A percentile compares a stretch with the other conserved stretches of the same genome.
Evolutionary conservation across 148 eudicot species (phyloP).

Genomic region (Nepenthes gracilis): DNA sequence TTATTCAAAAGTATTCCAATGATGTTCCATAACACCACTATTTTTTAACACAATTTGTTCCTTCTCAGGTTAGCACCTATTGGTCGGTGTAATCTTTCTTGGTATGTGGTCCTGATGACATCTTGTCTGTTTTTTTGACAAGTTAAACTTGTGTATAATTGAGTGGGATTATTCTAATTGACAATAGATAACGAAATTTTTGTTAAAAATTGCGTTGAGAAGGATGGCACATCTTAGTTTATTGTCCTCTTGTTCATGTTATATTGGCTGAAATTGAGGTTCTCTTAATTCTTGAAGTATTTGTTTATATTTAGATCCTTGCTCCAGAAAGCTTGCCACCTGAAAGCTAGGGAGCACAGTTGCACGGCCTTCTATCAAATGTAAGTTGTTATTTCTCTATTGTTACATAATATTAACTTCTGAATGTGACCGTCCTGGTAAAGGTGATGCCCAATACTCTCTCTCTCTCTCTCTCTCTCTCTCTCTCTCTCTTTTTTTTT

Average conservation of each 20-base stretch:
- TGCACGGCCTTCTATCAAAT: slow-evolving; percentile 4
- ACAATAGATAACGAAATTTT: no score
- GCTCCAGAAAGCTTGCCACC: slow-evolving; percentile 15
- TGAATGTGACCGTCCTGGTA: neutral
- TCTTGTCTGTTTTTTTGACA: neutral
- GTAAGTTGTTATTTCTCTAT: slow-evolving; percentile 7
- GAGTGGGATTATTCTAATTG: no score
- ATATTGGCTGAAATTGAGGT: no score
- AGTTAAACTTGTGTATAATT: no score
- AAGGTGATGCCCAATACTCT: no score
- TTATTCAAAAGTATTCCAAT: no score
- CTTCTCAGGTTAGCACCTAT: slow-evolving; percentile 22
- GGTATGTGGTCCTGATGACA: slow-evolving; percentile 12
- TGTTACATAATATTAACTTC: neutral
- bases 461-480: no score
- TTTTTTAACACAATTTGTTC: no score
- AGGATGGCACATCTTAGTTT: neutral
- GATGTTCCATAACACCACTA: no score
- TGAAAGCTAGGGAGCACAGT: slow-evolving; percentile 11
- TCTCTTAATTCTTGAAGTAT: neutral
- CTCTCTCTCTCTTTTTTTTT: no score
- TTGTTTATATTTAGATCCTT: slow-evolving; percentile 13
- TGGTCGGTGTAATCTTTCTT: slow-evolving; percentile 13
- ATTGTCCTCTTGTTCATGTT: neutral
- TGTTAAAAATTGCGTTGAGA: no score